Evolutionary conservation across 495 filamentous ascomycete genomes (phyloP).

Genomic region (Penicillium robsamsonii): DNA sequence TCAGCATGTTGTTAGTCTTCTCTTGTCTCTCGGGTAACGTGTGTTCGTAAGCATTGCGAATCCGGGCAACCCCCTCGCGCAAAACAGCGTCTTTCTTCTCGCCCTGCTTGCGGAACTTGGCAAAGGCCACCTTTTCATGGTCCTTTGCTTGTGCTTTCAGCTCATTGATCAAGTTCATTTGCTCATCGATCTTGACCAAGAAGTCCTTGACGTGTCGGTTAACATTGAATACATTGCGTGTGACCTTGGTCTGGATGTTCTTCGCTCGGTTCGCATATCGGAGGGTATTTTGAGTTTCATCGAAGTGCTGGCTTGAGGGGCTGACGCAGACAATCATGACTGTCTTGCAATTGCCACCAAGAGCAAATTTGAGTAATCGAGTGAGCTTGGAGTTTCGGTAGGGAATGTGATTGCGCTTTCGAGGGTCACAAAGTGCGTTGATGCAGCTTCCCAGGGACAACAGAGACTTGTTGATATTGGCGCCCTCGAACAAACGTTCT

Average conservation of each 20-base stretch:
- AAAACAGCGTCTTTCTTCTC: conserved; percentile 77
- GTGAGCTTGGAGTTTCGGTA: conserved; percentile 98
- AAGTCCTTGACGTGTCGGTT: conserved; percentile 99
- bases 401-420: conserved; percentile 90
- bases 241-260: conserved; percentile 99
- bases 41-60: conserved; percentile 82
- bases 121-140: conserved; percentile 78
- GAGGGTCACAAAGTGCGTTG: conserved; percentile 94
- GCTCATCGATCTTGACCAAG: conserved; percentile 95
- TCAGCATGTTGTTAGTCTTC: conserved; percentile 75
- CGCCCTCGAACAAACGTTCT: conserved; percentile 86
- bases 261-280: conserved; percentile 98
- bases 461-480: conserved; percentile 98
- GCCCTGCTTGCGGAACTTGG: conserved; percentile 83
- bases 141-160: conserved; percentile 90
- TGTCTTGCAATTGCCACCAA: conserved; percentile 97
- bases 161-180: conserved; percentile 89
- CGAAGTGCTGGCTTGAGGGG: conserved; percentile 94
- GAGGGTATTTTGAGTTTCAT: conserved; percentile 97
- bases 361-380: conserved; percentile 90
- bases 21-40: conserved; percentile 76
- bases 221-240: conserved; percentile 97
- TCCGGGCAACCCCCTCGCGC: conserved; percentile 76
- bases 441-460: conserved; percentile 96
- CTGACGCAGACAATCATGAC: conserved; percentile 99